A percentile compares a stretch with the other conserved stretches of the same genome.
These are phyloP conservation scores for Lentinula guzmanii DNA, from an alignment of 768 basidiomycete species.

Conservation along the genomic window DNA sequence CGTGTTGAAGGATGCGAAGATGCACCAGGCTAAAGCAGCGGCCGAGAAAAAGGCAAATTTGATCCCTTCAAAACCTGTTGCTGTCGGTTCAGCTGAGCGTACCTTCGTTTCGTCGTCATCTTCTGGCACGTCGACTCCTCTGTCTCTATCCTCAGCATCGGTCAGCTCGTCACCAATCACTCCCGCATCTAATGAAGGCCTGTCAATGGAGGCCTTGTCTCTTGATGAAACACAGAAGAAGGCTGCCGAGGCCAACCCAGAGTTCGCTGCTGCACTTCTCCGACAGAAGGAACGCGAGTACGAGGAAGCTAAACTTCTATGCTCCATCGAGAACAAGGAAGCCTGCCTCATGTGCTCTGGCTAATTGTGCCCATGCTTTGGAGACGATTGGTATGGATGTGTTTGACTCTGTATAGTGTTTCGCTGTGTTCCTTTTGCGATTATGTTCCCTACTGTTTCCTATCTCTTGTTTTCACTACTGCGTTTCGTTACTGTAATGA, in stretches of 20 bases:
- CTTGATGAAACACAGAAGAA: slow-evolving; percentile 43
- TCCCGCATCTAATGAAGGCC: slow-evolving; percentile 18
- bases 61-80: not conserved
- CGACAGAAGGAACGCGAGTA: slow-evolving; percentile 66
- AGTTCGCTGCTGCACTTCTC: slow-evolving; percentile 74
- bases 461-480: no score
- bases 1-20: slow-evolving; percentile 60
- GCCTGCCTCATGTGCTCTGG: slow-evolving; percentile 91
- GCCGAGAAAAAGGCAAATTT: slow-evolving; percentile 10
- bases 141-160: slow-evolving; percentile 19
- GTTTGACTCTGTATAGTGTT: no score
- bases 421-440: no score
- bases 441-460: not conserved
- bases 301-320: slow-evolving; percentile 76
- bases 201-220: slow-evolving; percentile 26
- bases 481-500: not conserved
- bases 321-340: slow-evolving; percentile 91
- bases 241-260: slow-evolving; percentile 58
- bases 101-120: slow-evolving; percentile 11
- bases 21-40: slow-evolving; percentile 29
- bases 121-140: slow-evolving; percentile 21
- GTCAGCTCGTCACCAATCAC: slow-evolving; percentile 17
- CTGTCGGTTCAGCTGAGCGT: not conserved
- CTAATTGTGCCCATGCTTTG: slow-evolving; percentile 18
- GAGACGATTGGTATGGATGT: not conserved